phyloP scores from a whole-genome alignment of 2,329 filamentous ascomycete genomes.

The Ophiostoma sp. region DNA sequence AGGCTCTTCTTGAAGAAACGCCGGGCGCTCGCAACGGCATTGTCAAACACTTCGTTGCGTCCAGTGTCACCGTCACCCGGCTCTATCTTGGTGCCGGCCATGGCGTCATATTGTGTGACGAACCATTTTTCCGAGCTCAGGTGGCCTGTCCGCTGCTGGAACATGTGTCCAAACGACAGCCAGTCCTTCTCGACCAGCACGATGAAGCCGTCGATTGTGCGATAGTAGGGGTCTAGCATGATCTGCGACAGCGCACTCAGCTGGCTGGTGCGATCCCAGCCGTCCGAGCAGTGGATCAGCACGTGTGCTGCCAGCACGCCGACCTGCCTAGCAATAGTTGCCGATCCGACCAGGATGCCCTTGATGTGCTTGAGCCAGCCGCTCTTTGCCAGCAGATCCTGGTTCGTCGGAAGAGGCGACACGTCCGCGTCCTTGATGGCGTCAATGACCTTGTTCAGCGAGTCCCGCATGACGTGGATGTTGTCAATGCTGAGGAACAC shows the following conservation, averaged over 20 bases:
- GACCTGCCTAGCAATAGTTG: slow-evolving; percentile 78
- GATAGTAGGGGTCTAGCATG: slow-evolving; percentile 91
- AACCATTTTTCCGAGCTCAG: slow-evolving; percentile 95
- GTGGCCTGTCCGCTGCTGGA: slow-evolving; percentile 83
- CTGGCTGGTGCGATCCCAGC: slow-evolving; percentile 96
- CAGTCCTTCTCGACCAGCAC: slow-evolving; percentile 95
- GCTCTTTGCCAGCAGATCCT: slow-evolving; percentile 74
- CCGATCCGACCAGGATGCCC: slow-evolving; percentile 75
- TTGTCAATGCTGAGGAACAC: slow-evolving; percentile 95
- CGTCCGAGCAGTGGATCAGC: slow-evolving; percentile 94
- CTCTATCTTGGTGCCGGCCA: slow-evolving; percentile 58
- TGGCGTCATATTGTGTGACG: slow-evolving; percentile 72
- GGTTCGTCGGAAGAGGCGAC: slow-evolving; percentile 72
- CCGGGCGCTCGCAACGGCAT: slow-evolving; percentile 75
- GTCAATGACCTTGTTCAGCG: slow-evolving; percentile 79
- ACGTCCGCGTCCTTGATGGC: slow-evolving; percentile 90
- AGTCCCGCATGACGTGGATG: slow-evolving; percentile 95
- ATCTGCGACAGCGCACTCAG: slow-evolving; percentile 86
- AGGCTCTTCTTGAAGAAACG: slow-evolving; percentile 83
- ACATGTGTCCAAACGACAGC: slow-evolving; percentile 97
- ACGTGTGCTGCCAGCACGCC: slow-evolving; percentile 92
- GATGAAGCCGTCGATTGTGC: slow-evolving; percentile 91
- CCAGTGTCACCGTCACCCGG: slow-evolving; percentile 55
- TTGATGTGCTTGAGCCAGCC: slow-evolving; percentile 88
- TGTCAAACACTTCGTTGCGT: slow-evolving; percentile 72